A percentile compares a stretch with the other conserved stretches of the same genome.
These are phyloP conservation scores for Kentomonas sorsogonicus DNA, from an alignment of 208 protist species.

Conservation along the genomic window DNA sequence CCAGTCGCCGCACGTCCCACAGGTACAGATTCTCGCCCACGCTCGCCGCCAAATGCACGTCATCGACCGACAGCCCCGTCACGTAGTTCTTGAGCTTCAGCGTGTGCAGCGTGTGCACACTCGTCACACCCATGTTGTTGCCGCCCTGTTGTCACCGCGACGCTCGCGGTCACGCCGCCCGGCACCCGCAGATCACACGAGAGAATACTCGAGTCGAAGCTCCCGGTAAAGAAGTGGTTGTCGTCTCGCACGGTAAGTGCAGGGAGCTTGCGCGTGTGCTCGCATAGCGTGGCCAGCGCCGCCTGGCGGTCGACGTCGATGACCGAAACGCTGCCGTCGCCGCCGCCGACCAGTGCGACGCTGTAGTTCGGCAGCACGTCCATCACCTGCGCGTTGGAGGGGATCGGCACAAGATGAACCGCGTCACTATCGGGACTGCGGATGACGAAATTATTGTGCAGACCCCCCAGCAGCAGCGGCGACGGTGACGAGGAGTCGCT, in stretches of 20 bases:
- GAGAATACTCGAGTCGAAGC: conserved; percentile 75
- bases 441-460: conserved; percentile 69
- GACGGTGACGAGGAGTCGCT: conserved; percentile 23
- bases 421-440: conserved; percentile 25
- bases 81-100: conserved; percentile 80
- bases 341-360: conserved; percentile 60
- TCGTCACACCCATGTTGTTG: conserved; percentile 12
- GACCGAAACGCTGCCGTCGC: conserved; percentile 61
- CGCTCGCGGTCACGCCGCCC: conserved; percentile 24
- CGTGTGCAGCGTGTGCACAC: conserved; percentile 49
- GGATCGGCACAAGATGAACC: conserved; percentile 39
- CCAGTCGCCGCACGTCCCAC: conserved; percentile 76
- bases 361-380: conserved; percentile 41
- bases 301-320: conserved; percentile 34
- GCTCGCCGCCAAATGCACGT: conserved; percentile 64
- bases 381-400: conserved; percentile 63
- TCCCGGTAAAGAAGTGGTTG: conserved; percentile 75
- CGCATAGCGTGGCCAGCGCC: conserved; percentile 25
- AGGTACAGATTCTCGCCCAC: conserved; percentile 81
- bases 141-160: conserved; percentile 7
- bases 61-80: conserved; percentile 71
- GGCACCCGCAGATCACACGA: conserved; percentile 74
- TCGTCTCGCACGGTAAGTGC: conserved; percentile 62
- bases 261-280: conserved; percentile 75
- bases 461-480: conserved; percentile 62